These are phyloP conservation scores for Calycina herbarum DNA, from an alignment of 2,329 filamentous ascomycete species.

Conservation along the genomic window DNA sequence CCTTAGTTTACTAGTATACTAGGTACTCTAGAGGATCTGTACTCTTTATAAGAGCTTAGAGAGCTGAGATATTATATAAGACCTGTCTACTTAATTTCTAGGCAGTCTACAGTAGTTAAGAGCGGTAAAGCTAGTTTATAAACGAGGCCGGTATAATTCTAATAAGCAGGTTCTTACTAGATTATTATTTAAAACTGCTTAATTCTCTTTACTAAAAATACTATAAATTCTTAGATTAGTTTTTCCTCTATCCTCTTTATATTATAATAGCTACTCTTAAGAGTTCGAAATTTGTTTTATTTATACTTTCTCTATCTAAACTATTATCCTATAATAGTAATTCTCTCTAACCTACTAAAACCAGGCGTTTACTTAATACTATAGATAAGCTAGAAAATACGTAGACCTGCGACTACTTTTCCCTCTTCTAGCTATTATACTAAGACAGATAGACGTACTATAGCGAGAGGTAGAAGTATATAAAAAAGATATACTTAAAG, in stretches of 20 bases:
- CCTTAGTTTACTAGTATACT: neutral
- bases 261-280: slow-evolving; percentile 18
- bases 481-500: slow-evolving; percentile 15
- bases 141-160: too few species aligned
- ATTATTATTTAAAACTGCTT: too few species aligned
- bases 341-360: slow-evolving; percentile 8
- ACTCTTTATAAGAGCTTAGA: neutral
- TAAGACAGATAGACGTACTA: slow-evolving; percentile 14
- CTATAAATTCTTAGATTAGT: neutral
- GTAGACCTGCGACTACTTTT: slow-evolving; percentile 13
- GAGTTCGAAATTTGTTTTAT: slow-evolving; percentile 21
- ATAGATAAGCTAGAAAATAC: too few species aligned
- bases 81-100: neutral
- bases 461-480: slow-evolving; percentile 17
- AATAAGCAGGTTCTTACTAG: too few species aligned
- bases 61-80: neutral
- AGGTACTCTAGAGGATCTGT: neutral
- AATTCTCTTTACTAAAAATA: neutral
- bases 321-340: slow-evolving; percentile 14
- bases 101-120: neutral
- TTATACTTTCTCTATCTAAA: slow-evolving; percentile 20
- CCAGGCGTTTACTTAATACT: slow-evolving; percentile 17
- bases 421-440: slow-evolving; percentile 14
- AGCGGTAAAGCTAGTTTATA: too few species aligned
- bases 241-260: neutral